Evolutionary conservation across 805 yeast species (phyloP), one percentile per base, ranked within the genome.

Genomic region (Saturnispora saitoi): DNA sequence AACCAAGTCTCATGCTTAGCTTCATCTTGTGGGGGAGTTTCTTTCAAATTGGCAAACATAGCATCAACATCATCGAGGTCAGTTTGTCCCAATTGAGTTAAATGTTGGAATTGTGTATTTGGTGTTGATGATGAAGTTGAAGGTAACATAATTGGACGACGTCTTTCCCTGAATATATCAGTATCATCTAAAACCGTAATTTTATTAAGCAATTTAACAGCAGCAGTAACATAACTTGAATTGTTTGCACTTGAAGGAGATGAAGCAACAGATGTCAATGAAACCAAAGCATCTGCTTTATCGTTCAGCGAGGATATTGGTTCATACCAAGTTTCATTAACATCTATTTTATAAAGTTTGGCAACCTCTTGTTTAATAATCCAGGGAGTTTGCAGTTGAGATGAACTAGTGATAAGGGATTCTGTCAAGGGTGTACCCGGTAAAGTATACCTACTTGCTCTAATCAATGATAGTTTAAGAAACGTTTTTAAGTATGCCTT

Each of bases 401-500:
- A n/a, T 29, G 45, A 14, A 30, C 42, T 41, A 9, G 49, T 32
- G 20, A 41, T 47, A 8, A 41, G 10, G 7, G 36, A 11, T 9
- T 32, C 42, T 14, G 45, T 39, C 20, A 47, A 42, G 26, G 49
- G 49, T 19, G 34, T 40, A 7, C 49, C 49, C 2, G 49, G 49
- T 28, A 47, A 91, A 3, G 98, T 97, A 39, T 82, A 72, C 72
- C 85, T 86, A 48, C 83, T 75, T 1, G 90, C 86, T 48, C 95
- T 78, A 7, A 84, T 73, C 61, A 87, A 75, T 41, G 87, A 76
- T 62, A 86, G 74, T 65, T 90, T 86, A 61, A 90, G 74, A 62
- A 93, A 82, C n/a, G 96, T 83, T 63, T 90, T 85, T 32, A 93
- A 84, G 47, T 85, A 75, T 78, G 90, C 83, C 64, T 91, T 93